Evolutionary conservation across 2,329 filamentous ascomycete species (phyloP), one percentile per base, ranked within the genome.

Genomic region (Daldinia sp.): DNA sequence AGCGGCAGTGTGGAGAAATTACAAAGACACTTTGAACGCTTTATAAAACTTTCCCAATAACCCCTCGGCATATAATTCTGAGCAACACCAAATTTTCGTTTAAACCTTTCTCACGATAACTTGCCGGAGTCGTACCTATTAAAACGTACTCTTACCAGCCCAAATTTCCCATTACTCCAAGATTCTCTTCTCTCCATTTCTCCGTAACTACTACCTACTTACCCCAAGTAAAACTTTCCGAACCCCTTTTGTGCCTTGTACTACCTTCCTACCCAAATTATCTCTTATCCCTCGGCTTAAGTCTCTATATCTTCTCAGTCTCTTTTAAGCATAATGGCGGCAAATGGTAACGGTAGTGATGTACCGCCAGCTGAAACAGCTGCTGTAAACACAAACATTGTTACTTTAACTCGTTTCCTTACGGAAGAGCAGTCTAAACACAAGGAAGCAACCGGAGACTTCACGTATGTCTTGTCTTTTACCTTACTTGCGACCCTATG

Each of bases 401-500:
- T 98, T 79, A 98, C 96, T 62, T 89, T 99, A 75, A 98, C 96
- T 46, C 89, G 96, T 70, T 97, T 96, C 86, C 88, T 99, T 76
- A 98, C 94, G 33, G 96, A 99, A 85, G 94, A 98, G 84, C 96
- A 99, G 82, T 83, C 87, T 70, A 98, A 98, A 82, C 90, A 97
- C 84, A 91, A 92, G 79, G 94, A 98, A 81, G 96, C 96, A 60
- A 98, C 94, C 13, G 96, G 96, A 84, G 96, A 99, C 84, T 99
- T 99, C 84, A 99, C 96, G 93, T 97, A 87, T 69, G 92, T 83
- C 48, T 63, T n/a, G n/a, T n/a, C n/a, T n/a, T n/a, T 39, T 2
- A 18, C 48, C 63, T 51, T 46, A 60, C 35, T 23, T 28, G 33
- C 33, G 20, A 33, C 26, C 48, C 4, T n/a, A 13, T 50, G 48